Conservation (phyloP, 345 rosid species). For the Salix koriyanagi region DNA sequence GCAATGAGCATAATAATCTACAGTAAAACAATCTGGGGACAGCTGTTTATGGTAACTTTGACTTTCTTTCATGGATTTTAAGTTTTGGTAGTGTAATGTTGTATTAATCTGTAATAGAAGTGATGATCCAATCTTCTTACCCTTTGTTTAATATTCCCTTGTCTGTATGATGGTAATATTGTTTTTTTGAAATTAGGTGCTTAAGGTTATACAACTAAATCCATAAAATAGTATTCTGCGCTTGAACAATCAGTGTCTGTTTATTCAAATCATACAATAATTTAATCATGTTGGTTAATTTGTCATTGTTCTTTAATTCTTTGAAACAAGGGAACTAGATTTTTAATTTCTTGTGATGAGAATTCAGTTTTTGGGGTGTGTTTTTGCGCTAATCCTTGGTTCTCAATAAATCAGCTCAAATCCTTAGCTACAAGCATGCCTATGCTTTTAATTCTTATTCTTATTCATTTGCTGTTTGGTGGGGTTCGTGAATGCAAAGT, state of each 20-base stretch:
- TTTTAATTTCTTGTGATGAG: background rate
- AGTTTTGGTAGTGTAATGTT: background rate
- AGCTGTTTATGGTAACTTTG: constrained; percentile 3
- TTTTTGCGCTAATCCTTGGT: background rate
- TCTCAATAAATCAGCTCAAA: background rate
- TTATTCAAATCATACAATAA: background rate
- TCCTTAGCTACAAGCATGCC: background rate
- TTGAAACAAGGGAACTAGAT: background rate
- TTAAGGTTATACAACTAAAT: background rate
- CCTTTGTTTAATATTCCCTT: background rate
- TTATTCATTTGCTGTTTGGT: background rate
- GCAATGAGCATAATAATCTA: constrained; percentile 8
- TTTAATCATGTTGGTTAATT: background rate
- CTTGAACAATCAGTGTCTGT: background rate
- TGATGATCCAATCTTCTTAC: background rate
- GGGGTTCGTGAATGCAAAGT: background rate
- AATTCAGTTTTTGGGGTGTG: background rate
- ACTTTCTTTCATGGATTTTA: constrained; percentile 1
- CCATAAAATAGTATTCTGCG: background rate
- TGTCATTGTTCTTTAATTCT: background rate
- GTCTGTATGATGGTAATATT: background rate
- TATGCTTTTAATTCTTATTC: no score
- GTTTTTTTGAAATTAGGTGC: background rate
- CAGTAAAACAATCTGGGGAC: constrained; percentile 24
- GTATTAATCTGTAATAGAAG: background rate